Base-by-base conservation (phyloP, 202 grass and related monocot species). In the Panicum hallii region DNA sequence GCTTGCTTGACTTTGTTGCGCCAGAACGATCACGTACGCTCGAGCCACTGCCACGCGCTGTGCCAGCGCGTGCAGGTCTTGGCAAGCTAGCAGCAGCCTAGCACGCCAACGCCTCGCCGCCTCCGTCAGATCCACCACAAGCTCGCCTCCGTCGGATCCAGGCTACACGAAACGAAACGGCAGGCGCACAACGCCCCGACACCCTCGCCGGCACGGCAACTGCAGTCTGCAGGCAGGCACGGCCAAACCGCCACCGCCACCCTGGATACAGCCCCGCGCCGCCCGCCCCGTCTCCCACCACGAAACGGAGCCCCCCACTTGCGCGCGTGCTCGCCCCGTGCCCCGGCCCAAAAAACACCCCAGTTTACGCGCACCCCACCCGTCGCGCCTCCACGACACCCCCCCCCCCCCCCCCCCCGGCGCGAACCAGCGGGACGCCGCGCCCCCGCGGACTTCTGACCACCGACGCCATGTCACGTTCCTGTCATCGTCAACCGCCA, bases 151-250 rank as follows among this genome's bases (percentile, higher is more conserved):
- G 9, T 69, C 48, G 41, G 11, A 23, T 52, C 41, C 16, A 48
- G 48, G 47, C 16, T 9, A 30, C 34, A 23, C 43, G 6, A 16
- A 56, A 23, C 55, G 20, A 7, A 56, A n/a, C 54, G 54, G 53
- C 50, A 53, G 50, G 15, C 47, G 1, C 22, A 1, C 3, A 26
- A 10, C 6, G 26, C 1, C 3, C 28, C 4, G 70, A 42, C 62
- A 70, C 67, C 86, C 80, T 88, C 74, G 7, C 47, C 74, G 48
- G 38, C 66, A 83, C 74, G 86, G 86, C 80, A 83, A 2, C 14
- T 9, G 19, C 72, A 30, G 57, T 26, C 26, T 26, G 15, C 3
- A 15, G 5, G 5, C 60, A 71, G 2, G 34, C 54, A 9, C 63
- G 78, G 48, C 46, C 78, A 67, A 67, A 80, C 62, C 78, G 78